phyloP scores from a whole-genome alignment of 129 eudicot species.

The Escallonia rubra region DNA sequence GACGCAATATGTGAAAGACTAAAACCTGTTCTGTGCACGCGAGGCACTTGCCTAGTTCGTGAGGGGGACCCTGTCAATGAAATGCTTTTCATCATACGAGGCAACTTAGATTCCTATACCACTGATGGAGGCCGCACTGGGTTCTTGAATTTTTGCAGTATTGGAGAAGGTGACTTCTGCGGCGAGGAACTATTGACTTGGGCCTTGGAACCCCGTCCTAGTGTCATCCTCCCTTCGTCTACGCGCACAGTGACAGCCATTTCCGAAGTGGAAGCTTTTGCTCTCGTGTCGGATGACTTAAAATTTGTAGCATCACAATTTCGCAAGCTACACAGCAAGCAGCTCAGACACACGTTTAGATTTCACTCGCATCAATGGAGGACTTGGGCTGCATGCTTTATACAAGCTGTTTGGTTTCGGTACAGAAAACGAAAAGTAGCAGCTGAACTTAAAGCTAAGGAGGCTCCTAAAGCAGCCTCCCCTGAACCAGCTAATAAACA shows the following conservation, averaged over 20 bases:
- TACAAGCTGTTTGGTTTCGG: constrained; percentile 68
- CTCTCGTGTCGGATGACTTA: constrained; percentile 54
- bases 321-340: constrained; percentile 59
- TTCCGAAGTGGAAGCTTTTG: constrained; percentile 71
- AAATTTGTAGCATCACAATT: constrained; percentile 63
- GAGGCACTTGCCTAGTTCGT: constrained; percentile 45
- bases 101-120: constrained; percentile 67
- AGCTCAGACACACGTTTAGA: constrained; percentile 61
- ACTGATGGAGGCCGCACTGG: constrained; percentile 70
- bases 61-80: constrained; percentile 72
- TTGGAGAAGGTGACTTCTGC: constrained; percentile 78
- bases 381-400: constrained; percentile 88
- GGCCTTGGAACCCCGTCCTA: constrained; percentile 64
- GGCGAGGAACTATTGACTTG: constrained; percentile 80
- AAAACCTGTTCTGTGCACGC: constrained; percentile 48
- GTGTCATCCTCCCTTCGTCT: constrained; percentile 55
- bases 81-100: constrained; percentile 73
- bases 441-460: constrained; percentile 35
- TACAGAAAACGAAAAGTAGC: constrained; percentile 44
- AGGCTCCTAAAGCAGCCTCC: constrained; percentile 9
- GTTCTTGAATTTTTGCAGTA: constrained; percentile 48
- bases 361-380: constrained; percentile 83
- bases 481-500: constrained; percentile 16
- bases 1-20: constrained; percentile 75
- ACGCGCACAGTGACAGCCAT: constrained; percentile 60